Conservation (phyloP, 1,284 basidiomycete genomes). For the Schizophyllum commune region DNA sequence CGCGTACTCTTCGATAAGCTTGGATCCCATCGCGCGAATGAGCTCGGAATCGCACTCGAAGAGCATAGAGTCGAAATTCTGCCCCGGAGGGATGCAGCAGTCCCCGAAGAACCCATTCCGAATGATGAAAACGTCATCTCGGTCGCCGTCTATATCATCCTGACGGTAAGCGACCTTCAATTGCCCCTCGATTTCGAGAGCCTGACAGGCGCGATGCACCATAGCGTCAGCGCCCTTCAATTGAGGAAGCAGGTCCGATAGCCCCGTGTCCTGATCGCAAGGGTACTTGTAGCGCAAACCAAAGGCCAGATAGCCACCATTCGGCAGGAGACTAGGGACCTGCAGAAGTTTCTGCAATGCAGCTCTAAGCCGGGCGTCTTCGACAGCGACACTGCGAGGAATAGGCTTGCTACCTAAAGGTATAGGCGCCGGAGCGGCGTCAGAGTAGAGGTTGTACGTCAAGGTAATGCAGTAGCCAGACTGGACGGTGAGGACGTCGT, state of each 20-base stretch:
- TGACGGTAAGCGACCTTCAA: background rate
- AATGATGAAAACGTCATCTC: no score
- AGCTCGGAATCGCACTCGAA: no score
- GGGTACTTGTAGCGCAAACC: slow-evolving; percentile 26
- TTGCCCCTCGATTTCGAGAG: background rate
- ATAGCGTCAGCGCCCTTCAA: slow-evolving; percentile 21
- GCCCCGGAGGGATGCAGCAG: no score
- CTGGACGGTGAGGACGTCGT: slow-evolving; percentile 30
- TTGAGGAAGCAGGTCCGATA: slow-evolving; percentile 2
- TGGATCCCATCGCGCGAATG: no score
- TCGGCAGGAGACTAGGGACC: slow-evolving; percentile 17
- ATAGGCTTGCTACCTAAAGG: background rate
- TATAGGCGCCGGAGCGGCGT: background rate
- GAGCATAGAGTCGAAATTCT: no score
- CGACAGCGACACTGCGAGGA: background rate
- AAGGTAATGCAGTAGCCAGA: slow-evolving; percentile 33
- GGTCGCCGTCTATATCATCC: background rate
- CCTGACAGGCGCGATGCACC: background rate
- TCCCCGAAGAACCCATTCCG: no score
- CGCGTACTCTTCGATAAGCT: no score
- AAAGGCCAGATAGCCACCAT: slow-evolving; percentile 26
- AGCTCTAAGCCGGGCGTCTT: background rate
- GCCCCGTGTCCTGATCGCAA: slow-evolving; percentile 3
- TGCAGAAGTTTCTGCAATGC: slow-evolving; percentile 13
- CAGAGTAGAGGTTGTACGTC: slow-evolving; percentile 30